Base-by-base conservation (phyloP, 805 yeast species). In the Maudiozyma bulderi region DNA sequence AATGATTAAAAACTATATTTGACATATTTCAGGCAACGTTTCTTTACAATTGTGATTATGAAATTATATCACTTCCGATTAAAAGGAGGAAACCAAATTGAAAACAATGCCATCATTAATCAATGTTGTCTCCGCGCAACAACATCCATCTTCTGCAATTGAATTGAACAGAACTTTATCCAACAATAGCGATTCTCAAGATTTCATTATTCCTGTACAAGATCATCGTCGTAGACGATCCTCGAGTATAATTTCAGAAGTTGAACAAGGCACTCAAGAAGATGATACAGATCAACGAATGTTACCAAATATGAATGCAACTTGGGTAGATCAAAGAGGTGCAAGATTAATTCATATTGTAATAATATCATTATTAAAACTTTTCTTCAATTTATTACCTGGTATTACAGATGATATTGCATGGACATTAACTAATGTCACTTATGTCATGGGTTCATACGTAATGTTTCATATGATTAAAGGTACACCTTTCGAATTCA, bases 401-500 rank as follows among this genome's bases (percentile, higher is more conserved):
- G 81, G 84, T n/a, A 77, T 87, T 47, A 80, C 83, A 53, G 82
- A 79, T 50, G 47, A 91, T 65, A 76, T 88, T 75, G 77, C 85
- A 52, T 91, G 99, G 99, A 87, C 98, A 1, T 68, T 93, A 56
- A 91, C 98, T 6, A 93, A 91, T 63, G 76, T 84, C 46, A 82
- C 95, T 6, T 91, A 91, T 65, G 91, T 86, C 48, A 78, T 86
- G 55, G 97, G 97, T 3, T 82, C 95, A 0, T 91, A 89, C 65
- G 80, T 91, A 53, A 93, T 91, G 97, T 93, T 91, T 66, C 99
- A 91, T 66, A 84, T 86, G 65, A 87, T 93, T 43, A 93, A 91
- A 61, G 99, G 99, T 38, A 88, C 95, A 3, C 99, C 99, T 0
- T 91, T 91, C 63, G 98, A 93, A 58, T 90, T 91, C 72, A 91